Evolutionary conservation across 371 early-diverging fungal species (phyloP), one percentile per base, ranked within the genome.

Genomic region (Apophysomyces elegans): DNA sequence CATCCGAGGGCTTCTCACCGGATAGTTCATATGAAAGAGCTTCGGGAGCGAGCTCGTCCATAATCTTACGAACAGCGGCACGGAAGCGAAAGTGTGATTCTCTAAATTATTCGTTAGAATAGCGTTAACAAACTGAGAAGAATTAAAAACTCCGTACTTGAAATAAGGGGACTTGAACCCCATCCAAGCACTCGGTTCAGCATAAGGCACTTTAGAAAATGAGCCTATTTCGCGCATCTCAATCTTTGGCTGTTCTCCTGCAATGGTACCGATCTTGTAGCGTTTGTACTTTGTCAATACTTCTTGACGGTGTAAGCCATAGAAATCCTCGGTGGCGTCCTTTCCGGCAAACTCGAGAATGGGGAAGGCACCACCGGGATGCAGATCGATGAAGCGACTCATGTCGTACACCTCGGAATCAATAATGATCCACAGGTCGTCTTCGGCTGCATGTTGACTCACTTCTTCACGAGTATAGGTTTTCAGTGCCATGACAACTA

Each of bases 341-440:
- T 50, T 50, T 50, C 54, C 54, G 16, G 84, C 88, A 45, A 77
- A 74, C 69, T 88, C 86, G n/a, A 81, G 62, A 59, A 91, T 81
- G 35, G 84, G 85, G 62, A 80, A 81, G 56, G 80, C 83, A 13
- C 98, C 98, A 56, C 99, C 98, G 26, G 98, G 99, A 69, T 75
- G 75, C 62, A 88, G 84, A 64, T 91, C 80, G 62, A 97, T 58
- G 70, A 97, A 99, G 12, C 80, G 77, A 44, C 97, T 96, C 67
- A 93, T 87, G 75, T 99, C 94, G 77, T 96, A 99, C 1, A 99
- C 95, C 63, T 87, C 88, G 38, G 89, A 88, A 44, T 83, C 77
- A 35, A 96, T 81, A 58, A 92, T 90, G 71, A 96, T 93, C 99
- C 98, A 99, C 62, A 89, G 77, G 70, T 96, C 96, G 26, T 86